Evolutionary conservation across 1,139 yeast genomes (phyloP), one percentile per base, ranked within the genome.

Genomic region (Saccharomyces hybrid): DNA sequence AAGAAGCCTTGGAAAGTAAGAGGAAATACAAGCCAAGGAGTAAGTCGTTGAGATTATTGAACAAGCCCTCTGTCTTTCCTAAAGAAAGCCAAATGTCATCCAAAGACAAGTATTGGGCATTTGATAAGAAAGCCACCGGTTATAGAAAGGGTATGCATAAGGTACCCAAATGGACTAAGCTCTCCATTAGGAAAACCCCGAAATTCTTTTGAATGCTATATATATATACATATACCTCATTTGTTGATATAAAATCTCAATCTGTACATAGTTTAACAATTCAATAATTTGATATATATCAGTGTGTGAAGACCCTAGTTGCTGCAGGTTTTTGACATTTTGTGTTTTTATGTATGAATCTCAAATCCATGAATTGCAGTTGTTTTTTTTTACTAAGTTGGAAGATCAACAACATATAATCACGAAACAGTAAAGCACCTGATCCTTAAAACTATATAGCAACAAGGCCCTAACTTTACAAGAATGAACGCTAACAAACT

Each of bases 131-230:
- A 64, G 79, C 84, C 13, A 81, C 78, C 66, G 84, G 84, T 31
- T 93, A 91, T 73, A 82, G 99, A 75, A 93, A 90, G 74, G 84
- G 95, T 61, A 83, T 88, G 28, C 98, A 93, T 69, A 81, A 77
- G 70, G 86, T 85, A 34, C 96, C 96, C 20, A 87, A 88, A 66
- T 89, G 96, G 95, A 91, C 98, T 55, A 88, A 86, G 73, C 71
- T 82, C 59, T 83, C 96, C 14, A 79, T 86, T 70, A 83, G 97
- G 75, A 82, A 79, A 55, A 86, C 88, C 66, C 97, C 97, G 50
- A 78, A 81, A 60, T 80, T 87, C 70, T 88, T 84, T 72, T 90
- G 77, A 68, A 16, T 38, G 11, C 11, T 38, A 16, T 13, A 38
- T 16, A 38, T 16, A 38, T 20, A 20, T 20, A 20, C 23, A 20